A percentile compares a stretch with the other conserved stretches of the same genome.
Evolutionary conservation across 495 filamentous ascomycete genomes (phyloP).

Genomic region (Trichoderma gamsii): DNA sequence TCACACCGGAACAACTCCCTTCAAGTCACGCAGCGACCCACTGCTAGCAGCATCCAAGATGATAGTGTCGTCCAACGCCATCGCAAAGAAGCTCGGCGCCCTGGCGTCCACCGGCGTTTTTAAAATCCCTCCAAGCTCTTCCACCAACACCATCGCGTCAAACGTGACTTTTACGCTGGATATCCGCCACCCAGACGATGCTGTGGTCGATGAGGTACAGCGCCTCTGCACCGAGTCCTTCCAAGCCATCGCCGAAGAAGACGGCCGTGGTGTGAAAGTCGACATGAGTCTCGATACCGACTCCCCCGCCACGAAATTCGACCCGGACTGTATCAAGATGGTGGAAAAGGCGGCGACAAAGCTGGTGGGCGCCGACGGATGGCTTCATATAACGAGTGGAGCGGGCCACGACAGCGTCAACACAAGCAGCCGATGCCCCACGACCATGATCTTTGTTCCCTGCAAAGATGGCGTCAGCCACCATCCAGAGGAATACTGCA

Average conservation of each 20-base stretch:
- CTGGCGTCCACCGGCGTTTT: constrained; percentile 70
- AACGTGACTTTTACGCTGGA: constrained; percentile 65
- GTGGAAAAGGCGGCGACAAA: constrained; percentile 55
- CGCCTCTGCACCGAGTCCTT: constrained; percentile 51
- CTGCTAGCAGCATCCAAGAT: constrained; percentile 62
- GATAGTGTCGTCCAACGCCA: constrained; percentile 59
- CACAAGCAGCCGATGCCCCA: constrained; percentile 34
- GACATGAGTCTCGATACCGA: constrained; percentile 56
- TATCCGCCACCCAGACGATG: constrained; percentile 57
- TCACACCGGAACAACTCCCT: constrained; percentile 72
- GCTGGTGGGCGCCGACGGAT: constrained; percentile 21
- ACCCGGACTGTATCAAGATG: constrained; percentile 61
- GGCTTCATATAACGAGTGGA: constrained; percentile 46
- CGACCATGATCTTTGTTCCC: constrained; percentile 48
- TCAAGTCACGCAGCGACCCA: constrained; percentile 54
- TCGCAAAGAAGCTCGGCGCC: constrained; percentile 50
- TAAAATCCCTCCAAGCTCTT: constrained; percentile 53
- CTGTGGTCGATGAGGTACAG: constrained; percentile 51
- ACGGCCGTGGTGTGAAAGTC: constrained; percentile 42
- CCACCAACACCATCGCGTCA: constrained; percentile 71
- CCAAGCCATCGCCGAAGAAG: constrained; percentile 46
- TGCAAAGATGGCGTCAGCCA: constrained; percentile 43
- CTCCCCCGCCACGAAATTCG: constrained; percentile 62
- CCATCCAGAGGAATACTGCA: constrained; percentile 44
- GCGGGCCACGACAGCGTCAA: constrained; percentile 56